Conservation (phyloP, 2,329 filamentous ascomycete genomes). For the Penicillium expansum region DNA sequence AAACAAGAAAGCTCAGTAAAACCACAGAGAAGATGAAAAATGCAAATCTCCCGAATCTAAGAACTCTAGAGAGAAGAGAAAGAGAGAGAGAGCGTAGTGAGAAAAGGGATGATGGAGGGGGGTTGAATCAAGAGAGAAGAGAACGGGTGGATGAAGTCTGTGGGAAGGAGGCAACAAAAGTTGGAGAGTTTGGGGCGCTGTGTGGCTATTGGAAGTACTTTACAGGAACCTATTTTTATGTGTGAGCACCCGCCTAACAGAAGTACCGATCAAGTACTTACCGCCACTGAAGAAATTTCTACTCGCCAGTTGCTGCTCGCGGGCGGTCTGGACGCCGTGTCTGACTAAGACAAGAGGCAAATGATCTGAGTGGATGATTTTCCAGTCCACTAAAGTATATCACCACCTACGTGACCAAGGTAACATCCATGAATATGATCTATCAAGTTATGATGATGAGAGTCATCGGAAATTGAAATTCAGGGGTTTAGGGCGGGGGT, state of each 20-base stretch:
- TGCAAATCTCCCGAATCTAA: conserved; percentile 33
- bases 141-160: conserved; percentile 21
- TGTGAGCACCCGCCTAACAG: background rate
- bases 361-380: conserved; percentile 4
- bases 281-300: conserved; percentile 16
- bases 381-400: conserved; percentile 2
- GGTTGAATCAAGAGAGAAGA: conserved; percentile 20
- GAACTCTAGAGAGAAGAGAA: conserved; percentile 29
- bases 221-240: background rate
- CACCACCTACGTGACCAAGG: conserved; percentile 2
- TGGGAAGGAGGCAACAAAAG: conserved; percentile 30
- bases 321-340: conserved; percentile 1
- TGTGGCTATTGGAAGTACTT: conserved; percentile 7
- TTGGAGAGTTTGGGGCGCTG: conserved; percentile 12
- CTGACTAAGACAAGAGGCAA: conserved; percentile 16
- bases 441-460: background rate
- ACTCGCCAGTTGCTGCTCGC: conserved; percentile 18
- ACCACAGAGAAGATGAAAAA: conserved; percentile 23
- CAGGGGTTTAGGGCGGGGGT: background rate
- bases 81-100: conserved; percentile 25
- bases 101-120: conserved; percentile 25
- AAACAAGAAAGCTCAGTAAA: conserved; percentile 21
- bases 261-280: conserved; percentile 9
- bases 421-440: background rate
- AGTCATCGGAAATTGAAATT: background rate